These are phyloP conservation scores for Verticillium tricorpus DNA, from an alignment of 2,329 filamentous ascomycete species.

Conservation along the genomic window DNA sequence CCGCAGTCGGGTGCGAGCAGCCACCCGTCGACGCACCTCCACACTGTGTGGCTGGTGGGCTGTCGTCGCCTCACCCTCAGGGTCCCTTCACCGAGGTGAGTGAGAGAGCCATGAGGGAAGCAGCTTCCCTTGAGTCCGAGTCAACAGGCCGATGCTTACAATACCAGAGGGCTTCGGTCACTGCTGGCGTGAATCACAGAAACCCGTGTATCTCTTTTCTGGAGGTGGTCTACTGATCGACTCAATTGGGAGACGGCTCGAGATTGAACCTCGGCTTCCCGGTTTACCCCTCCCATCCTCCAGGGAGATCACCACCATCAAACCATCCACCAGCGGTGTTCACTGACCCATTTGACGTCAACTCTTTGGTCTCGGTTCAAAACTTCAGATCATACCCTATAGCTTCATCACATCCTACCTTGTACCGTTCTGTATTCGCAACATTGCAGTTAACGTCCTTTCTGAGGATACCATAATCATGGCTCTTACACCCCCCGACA, in stretches of 20 bases:
- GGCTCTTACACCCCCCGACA: conserved; percentile 19
- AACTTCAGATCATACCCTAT: no score
- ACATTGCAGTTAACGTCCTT: no score
- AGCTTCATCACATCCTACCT: no score
- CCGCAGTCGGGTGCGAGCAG: conserved; percentile 7
- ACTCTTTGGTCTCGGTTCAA: background rate
- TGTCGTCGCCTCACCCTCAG: background rate
- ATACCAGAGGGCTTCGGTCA: no score
- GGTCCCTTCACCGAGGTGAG: background rate
- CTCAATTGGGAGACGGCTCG: background rate
- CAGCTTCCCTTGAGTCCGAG: no score
- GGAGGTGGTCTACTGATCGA: background rate
- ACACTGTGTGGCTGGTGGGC: background rate
- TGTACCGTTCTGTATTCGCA: no score
- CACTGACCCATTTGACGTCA: background rate
- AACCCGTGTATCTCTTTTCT: background rate
- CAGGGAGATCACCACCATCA: background rate
- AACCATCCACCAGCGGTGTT: background rate
- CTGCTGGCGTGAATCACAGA: background rate
- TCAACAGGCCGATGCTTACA: no score
- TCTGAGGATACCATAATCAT: background rate
- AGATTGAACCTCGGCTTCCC: background rate
- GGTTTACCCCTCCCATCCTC: background rate
- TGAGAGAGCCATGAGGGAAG: no score
- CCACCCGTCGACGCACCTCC: no score